These are phyloP conservation scores for Phytophthora nicotianae DNA, from an alignment of 352 stramenopile genomes.

Conservation along the genomic window DNA sequence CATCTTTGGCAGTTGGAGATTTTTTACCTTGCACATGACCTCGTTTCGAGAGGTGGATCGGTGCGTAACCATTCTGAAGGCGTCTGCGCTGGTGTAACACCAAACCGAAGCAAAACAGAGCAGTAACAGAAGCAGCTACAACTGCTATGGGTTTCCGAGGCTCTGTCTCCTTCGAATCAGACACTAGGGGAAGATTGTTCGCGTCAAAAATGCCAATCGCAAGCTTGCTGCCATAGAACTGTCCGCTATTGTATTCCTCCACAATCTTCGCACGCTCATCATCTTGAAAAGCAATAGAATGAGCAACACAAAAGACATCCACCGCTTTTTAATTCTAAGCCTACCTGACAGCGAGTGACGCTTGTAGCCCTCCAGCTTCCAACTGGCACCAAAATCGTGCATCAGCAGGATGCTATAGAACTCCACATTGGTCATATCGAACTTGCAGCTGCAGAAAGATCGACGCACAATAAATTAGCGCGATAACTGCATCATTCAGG, in stretches of 20 bases:
- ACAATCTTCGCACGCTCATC: slow-evolving; percentile 61
- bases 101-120: slow-evolving; percentile 51
- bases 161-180: slow-evolving; percentile 37
- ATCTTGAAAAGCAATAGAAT: slow-evolving; percentile 27
- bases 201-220: slow-evolving; percentile 68
- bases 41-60: slow-evolving; percentile 51
- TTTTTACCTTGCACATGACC: slow-evolving; percentile 47
- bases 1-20: slow-evolving; percentile 17
- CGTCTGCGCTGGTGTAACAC: slow-evolving; percentile 61
- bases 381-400: slow-evolving; percentile 34
- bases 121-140: slow-evolving; percentile 50
- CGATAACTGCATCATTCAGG: background rate
- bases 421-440: slow-evolving; percentile 64
- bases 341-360: slow-evolving; percentile 57
- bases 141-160: slow-evolving; percentile 40
- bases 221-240: slow-evolving; percentile 69
- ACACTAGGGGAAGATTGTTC: slow-evolving; percentile 41
- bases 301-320: background rate
- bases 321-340: background rate
- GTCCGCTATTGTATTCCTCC: slow-evolving; percentile 54
- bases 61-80: slow-evolving; percentile 68
- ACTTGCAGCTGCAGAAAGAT: slow-evolving; percentile 46
- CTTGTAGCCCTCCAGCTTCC: slow-evolving; percentile 65
- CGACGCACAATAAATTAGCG: background rate
- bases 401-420: slow-evolving; percentile 71